Evolutionary conservation across 306 rosid genomes (phyloP).

Genomic region (Malus orientalis): DNA sequence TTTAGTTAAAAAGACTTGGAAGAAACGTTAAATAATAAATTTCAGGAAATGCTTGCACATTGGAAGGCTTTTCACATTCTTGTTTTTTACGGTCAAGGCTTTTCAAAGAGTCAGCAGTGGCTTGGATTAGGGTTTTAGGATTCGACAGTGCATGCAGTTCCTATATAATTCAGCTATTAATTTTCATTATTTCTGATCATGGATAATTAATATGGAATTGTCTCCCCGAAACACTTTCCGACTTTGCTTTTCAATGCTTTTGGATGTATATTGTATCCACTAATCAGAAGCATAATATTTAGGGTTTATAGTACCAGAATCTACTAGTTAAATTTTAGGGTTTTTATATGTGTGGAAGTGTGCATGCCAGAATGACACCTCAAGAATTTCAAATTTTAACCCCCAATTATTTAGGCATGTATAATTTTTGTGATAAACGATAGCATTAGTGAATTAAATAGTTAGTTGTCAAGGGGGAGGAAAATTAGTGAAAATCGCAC

Average conservation of each 20-base stretch:
- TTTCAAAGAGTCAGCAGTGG: not conserved
- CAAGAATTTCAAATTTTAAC: not conserved
- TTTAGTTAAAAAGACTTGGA: not conserved
- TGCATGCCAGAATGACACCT: not conserved
- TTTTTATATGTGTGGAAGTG: not conserved
- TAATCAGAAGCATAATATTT: not conserved
- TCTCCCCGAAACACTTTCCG: not conserved
- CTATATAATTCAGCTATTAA: too few species aligned
- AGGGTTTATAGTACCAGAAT: not conserved
- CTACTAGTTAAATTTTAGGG: not conserved
- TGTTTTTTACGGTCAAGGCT: too few species aligned
- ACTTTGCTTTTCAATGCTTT: not conserved
- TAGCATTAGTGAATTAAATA: too few species aligned
- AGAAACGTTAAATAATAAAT: not conserved
- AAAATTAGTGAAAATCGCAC: too few species aligned
- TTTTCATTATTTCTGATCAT: not conserved
- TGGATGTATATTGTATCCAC: not conserved
- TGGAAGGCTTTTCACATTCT: not conserved
- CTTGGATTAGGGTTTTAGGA: not conserved
- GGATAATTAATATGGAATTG: not conserved
- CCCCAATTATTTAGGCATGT: not conserved
- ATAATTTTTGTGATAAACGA: too few species aligned
- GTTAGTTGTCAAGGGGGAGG: too few species aligned
- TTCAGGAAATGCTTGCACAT: not conserved
- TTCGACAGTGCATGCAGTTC: not conserved